Percentiles rank a stretch among this genome's conserved stretches.
phyloP scores from a whole-genome alignment of 345 rosid species.

The Eucalyptus microcorys region DNA sequence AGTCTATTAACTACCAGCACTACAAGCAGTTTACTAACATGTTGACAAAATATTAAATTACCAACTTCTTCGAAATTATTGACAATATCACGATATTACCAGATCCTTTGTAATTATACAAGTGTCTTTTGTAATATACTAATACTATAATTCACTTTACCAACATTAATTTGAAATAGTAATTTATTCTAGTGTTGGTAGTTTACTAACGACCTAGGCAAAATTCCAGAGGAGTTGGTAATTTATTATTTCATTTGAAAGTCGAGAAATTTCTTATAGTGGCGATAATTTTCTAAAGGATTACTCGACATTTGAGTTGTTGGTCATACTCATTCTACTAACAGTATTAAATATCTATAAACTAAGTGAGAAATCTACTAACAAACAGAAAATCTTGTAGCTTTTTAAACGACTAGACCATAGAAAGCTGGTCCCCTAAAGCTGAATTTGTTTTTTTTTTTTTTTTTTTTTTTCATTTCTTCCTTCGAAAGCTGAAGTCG shows the following conservation, averaged over 20 bases:
- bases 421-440: no score
- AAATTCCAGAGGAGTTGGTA: neutral
- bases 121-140: neutral
- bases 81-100: no score
- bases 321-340: rapidly evolving
- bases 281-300: rapidly evolving
- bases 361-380: no score
- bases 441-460: rapidly evolving
- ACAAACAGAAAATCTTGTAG: neutral
- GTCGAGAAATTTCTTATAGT: neutral
- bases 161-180: neutral
- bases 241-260: neutral
- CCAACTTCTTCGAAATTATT: no score
- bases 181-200: neutral
- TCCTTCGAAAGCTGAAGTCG: neutral
- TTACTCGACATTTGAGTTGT: rapidly evolving
- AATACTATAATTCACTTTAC: neutral
- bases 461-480: no score
- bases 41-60: no score
- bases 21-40: no score
- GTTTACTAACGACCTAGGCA: neutral
- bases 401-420: rapidly evolving
- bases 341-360: no score
- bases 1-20: no score
- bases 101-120: neutral